Percentiles rank a stretch among this genome's conserved stretches.
phyloP scores from a whole-genome alignment of 495 filamentous ascomycete species.

The Talaromyces trachyspermus region DNA sequence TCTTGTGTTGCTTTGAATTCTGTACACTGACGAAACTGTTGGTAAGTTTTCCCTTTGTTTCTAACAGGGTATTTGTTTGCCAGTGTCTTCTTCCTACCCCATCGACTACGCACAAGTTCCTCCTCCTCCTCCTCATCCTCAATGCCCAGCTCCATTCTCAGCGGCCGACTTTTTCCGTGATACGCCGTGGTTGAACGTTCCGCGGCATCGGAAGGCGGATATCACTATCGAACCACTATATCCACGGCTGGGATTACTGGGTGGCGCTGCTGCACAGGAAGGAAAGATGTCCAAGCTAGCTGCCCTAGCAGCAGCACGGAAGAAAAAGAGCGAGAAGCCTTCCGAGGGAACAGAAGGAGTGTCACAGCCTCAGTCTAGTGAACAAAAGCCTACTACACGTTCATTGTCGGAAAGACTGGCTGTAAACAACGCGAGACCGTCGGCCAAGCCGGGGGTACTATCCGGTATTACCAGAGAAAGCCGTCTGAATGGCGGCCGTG shows the following conservation, averaged over 20 bases:
- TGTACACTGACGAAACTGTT: slow-evolving; percentile 29
- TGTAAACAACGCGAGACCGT: slow-evolving; percentile 19
- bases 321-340: slow-evolving; percentile 60
- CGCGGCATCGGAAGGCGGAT: slow-evolving; percentile 55
- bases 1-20: slow-evolving; percentile 10
- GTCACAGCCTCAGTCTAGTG: background rate
- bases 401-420: slow-evolving; percentile 34
- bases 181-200: slow-evolving; percentile 78
- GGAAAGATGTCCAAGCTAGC: slow-evolving; percentile 84
- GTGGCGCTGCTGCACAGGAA: slow-evolving; percentile 58
- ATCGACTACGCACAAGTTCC: slow-evolving; percentile 4
- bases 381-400: slow-evolving; percentile 17
- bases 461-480: slow-evolving; percentile 17
- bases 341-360: background rate
- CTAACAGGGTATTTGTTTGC: slow-evolving; percentile 32
- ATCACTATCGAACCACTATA: slow-evolving; percentile 57
- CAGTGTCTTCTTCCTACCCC: slow-evolving; percentile 33
- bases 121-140: slow-evolving; percentile 11
- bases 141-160: slow-evolving; percentile 27
- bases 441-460: slow-evolving; percentile 21
- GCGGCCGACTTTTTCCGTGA: slow-evolving; percentile 68
- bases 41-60: slow-evolving; percentile 27
- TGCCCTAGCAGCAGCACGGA: slow-evolving; percentile 77
- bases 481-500: slow-evolving; percentile 5
- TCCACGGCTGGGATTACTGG: slow-evolving; percentile 59